Base-by-base conservation (phyloP, 441 rosid species). In the Pelargonium australe region DNA sequence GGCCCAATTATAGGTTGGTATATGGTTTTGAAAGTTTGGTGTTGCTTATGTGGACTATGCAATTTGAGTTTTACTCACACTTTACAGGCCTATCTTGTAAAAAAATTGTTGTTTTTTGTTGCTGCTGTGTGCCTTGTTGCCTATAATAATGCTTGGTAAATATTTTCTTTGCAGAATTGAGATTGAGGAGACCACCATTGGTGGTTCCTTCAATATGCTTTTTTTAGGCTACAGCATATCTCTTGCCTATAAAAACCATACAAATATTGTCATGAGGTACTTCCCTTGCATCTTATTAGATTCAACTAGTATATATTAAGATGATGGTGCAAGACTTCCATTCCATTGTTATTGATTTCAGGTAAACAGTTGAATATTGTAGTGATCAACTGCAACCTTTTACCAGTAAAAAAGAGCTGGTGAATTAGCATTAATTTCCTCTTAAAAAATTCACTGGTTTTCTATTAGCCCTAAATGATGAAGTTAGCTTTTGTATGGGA, bases 131-230 rank as follows among this genome's bases (percentile, higher is more conserved):
- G 34, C 2, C 70, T 63, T 57, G 31, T 53, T 31, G 49, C 64
- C 19, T 45, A 17, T 64, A 55, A 40, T 41, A 17, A 20, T 5
- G 37, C 61, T 40, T 66, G 67, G 17, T 14, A 34, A n/a, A n/a
- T 13, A 17, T 7, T 49, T 64, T 12, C 16, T 79, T 76, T 79
- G 61, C 87, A 95, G 99, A 64, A 76, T 92, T 72, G 98, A 90
- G 76, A 77, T 95, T 64, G 97, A 95, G 75, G 99, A 95, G 85
- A 76, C 83, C 55, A 81, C 76, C 68, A 89, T 92, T 78, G 84
- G 80, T 72, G 99, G 99, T 64, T 86, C 97, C 28, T 95, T 95
- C 84, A 92, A 80, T 83, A 95, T 92, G 99, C 67, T 89, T 73
- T 92, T 95, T 81, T 77, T 95, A 69, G 91, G 97, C 71, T 84